Base-by-base conservation (phyloP, 1,139 yeast genomes). In the Saccharomyces pastorianus region DNA sequence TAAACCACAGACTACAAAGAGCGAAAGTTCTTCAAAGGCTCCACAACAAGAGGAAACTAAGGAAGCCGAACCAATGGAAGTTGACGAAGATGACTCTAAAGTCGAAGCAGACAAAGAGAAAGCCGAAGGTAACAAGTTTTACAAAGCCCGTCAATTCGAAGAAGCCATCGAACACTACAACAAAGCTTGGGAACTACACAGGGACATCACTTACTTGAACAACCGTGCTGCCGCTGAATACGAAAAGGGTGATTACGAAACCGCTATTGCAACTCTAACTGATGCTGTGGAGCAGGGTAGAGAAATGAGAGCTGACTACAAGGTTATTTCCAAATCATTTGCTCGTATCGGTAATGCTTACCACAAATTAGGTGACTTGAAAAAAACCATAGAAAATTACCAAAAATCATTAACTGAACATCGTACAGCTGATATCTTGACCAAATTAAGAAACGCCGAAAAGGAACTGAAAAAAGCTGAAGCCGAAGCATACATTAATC, bases 221-320 rank as follows among this genome's bases (percentile, higher is more conserved):
- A 95, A 95, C 77, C 83, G 95, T 67, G 95, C 99, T 41, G 99
- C 99, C 53, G 99, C 99, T 29, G 96, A 93, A 72, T 93, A 74
- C 66, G 99, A 95, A 74, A 90, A 91, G 73, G 96, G 95, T 56
- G 97, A 90, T 66, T 88, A 81, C 65, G 96, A 89, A 56, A 74
- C 84, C 17, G 91, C 96, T 44, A 86, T 93, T 61, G 73, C 78
- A 55, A 88, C 98, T 5, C 86, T 97, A 72, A 75, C 82, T 62
- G 74, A 76, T 55, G 98, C 99, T 17, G 80, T 93, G 58, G 96
- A 88, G 50, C 82, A 87, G 69, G 97, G 96, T 60, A 83, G 96
- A 74, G 95, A 86, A 61, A 69, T 80, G 70, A 87, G 95, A 73
- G 91, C 97, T 23, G 98, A 93, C 71, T 95, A 90, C 75, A 91